Conservation (phyloP, 2,329 filamentous ascomycete genomes). For the Sclerotinia minor region DNA sequence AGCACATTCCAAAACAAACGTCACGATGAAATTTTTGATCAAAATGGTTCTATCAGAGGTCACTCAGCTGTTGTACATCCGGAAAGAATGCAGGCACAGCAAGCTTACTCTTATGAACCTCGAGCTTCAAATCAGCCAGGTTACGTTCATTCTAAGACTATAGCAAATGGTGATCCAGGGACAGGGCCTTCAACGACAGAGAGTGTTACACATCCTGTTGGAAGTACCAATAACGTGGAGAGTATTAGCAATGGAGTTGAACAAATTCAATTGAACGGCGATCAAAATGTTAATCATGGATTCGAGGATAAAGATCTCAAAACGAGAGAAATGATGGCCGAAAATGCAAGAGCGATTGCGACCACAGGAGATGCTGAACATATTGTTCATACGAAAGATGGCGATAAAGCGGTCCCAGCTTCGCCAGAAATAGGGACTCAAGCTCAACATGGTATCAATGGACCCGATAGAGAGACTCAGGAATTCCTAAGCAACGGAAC, state of each 20-base stretch:
- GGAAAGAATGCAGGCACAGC: conserved; percentile 24
- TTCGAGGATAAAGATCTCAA: conserved; percentile 31
- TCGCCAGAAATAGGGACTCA: not conserved
- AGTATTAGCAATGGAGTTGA: conserved; percentile 20
- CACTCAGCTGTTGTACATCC: conserved; percentile 34
- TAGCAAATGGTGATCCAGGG: conserved; percentile 3
- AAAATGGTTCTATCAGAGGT: conserved; percentile 40
- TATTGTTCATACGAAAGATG: conserved; percentile 28
- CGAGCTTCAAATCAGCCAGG: conserved; percentile 30
- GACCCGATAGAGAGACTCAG: conserved; percentile 31
- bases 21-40: conserved; percentile 38
- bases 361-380: conserved; percentile 37
- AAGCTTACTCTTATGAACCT: conserved; percentile 32
- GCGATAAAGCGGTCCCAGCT: conserved; percentile 2
- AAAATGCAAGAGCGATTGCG: conserved; percentile 33
- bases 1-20: conserved; percentile 29
- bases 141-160: not conserved
- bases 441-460: conserved; percentile 19
- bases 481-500: conserved; percentile 38
- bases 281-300: conserved; percentile 21
- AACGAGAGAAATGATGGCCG: conserved; percentile 27
- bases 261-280: conserved; percentile 23
- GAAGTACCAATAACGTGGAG: conserved; percentile 3
- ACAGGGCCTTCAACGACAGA: conserved; percentile 31
- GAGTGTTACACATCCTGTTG: conserved; percentile 28